Percentiles rank a stretch among this genome's conserved stretches.
Evolutionary conservation across 805 yeast genomes (phyloP).

Genomic region (Ogataea corticis): DNA sequence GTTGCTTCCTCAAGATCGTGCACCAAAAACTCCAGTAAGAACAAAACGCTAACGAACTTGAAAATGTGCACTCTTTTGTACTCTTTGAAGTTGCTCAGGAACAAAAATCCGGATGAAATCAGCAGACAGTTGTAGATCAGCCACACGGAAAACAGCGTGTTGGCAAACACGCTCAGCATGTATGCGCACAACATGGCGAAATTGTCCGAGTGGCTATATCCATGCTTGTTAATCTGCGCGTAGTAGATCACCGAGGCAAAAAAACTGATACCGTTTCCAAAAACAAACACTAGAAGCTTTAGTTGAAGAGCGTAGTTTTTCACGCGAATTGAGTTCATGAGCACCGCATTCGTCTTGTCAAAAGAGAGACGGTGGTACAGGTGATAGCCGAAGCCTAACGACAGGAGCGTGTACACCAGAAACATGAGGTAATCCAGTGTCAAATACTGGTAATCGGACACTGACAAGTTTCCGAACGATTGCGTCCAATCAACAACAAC

Average conservation of each 20-base stretch:
- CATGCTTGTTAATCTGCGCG: constrained; percentile 25
- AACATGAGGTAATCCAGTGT: constrained; percentile 25
- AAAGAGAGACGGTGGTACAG: constrained; percentile 13
- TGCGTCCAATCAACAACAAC: constrained; percentile 35
- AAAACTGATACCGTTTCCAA: constrained; percentile 21
- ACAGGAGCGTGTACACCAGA: constrained; percentile 20
- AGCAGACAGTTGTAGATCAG: constrained; percentile 33
- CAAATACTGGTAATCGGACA: constrained; percentile 30
- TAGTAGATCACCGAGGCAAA: constrained; percentile 19
- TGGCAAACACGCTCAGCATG: constrained; percentile 22
- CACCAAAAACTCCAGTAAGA: constrained; percentile 29
- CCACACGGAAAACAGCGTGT: constrained; percentile 33
- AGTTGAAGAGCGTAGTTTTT: constrained; percentile 28
- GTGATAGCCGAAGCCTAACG: constrained; percentile 17
- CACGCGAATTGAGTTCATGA: constrained; percentile 18
- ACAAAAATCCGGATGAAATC: constrained; percentile 30
- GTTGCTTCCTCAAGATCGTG: constrained; percentile 33
- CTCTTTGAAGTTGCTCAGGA: constrained; percentile 21
- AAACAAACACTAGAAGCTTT: constrained; percentile 25
- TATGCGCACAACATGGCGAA: constrained; percentile 22
- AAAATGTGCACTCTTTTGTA: constrained; percentile 18
- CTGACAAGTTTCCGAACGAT: constrained; percentile 32
- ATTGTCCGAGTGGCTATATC: constrained; percentile 26
- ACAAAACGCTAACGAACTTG: constrained; percentile 20
- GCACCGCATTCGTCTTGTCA: constrained; percentile 23